These are phyloP conservation scores for Pleurotus tuoliensis DNA, from an alignment of 768 basidiomycete species.

Conservation along the genomic window DNA sequence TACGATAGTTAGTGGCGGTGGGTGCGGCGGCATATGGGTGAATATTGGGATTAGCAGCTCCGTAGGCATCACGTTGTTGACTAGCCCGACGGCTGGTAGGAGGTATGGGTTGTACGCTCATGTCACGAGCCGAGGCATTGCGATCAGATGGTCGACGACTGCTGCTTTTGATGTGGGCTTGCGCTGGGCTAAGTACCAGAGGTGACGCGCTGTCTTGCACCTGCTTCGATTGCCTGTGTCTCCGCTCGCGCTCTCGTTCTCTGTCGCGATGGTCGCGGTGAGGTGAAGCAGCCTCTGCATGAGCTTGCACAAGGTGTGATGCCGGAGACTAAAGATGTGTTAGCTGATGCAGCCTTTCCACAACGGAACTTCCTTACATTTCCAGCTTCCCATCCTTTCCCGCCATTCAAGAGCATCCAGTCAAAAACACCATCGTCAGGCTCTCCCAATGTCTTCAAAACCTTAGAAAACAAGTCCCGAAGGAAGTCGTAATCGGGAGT, in stretches of 20 bases:
- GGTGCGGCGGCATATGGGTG: constrained; percentile 75
- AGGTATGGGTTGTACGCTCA: constrained; percentile 65
- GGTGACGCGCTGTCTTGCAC: constrained; percentile 54
- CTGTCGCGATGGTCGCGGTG: constrained; percentile 33
- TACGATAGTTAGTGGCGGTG: constrained; percentile 52
- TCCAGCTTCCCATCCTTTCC: constrained; percentile 94
- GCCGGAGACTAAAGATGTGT: constrained; percentile 33
- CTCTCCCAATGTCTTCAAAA: constrained; percentile 84
- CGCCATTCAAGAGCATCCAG: constrained; percentile 93
- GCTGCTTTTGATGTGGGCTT: constrained; percentile 59
- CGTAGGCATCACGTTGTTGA: constrained; percentile 48
- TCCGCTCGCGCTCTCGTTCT: constrained; percentile 44
- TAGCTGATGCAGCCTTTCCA: constrained; percentile 4
- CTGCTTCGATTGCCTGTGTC: constrained; percentile 58
- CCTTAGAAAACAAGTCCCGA: constrained; percentile 89
- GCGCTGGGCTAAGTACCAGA: constrained; percentile 61
- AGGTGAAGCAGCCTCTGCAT: constrained; percentile 51
- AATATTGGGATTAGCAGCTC: constrained; percentile 42
- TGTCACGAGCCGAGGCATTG: constrained; percentile 44
- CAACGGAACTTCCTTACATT: constrained; percentile 52
- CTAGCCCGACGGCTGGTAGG: constrained; percentile 66
- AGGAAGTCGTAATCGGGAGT: constrained; percentile 97
- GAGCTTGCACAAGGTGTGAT: constrained; percentile 42
- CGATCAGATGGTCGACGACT: constrained; percentile 48
- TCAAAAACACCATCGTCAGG: constrained; percentile 91